phyloP scores from a whole-genome alignment of 2,329 filamentous ascomycete species.

The Knufia fluminis region DNA sequence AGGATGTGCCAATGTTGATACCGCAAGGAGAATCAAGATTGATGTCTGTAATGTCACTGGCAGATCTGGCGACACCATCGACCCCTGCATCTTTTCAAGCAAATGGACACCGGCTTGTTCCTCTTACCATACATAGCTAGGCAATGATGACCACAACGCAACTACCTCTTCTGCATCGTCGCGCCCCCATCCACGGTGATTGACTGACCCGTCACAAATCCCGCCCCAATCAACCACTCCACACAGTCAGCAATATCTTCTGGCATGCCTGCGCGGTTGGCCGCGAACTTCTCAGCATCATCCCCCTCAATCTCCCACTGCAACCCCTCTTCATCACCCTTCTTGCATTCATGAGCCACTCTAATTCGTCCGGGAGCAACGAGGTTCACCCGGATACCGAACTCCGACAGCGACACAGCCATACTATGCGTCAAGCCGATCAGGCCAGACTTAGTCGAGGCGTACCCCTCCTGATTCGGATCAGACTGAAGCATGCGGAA shows the following conservation, averaged over 20 bases:
- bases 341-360: constrained; percentile 38
- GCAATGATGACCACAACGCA: not conserved
- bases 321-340: constrained; percentile 35
- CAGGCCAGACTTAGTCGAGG: constrained; percentile 31
- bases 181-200: constrained; percentile 22
- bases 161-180: constrained; percentile 20
- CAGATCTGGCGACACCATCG: too few relatives aligned
- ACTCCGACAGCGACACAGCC: constrained; percentile 28
- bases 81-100: too few relatives aligned
- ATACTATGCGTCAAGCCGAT: constrained; percentile 31
- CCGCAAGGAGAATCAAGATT: too few relatives aligned
- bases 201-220: constrained; percentile 23
- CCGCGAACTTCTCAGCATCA: constrained; percentile 36
- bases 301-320: constrained; percentile 32
- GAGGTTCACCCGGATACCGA: constrained; percentile 32
- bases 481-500: constrained; percentile 41
- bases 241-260: constrained; percentile 38
- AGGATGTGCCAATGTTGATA: too few relatives aligned
- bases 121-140: too few relatives aligned
- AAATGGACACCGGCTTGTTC: too few relatives aligned
- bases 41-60: too few relatives aligned
- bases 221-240: constrained; percentile 26
- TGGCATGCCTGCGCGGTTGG: constrained; percentile 37
- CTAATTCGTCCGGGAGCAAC: constrained; percentile 40
- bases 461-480: constrained; percentile 42